Evolutionary conservation across 176 grass and related monocot genomes (phyloP).

Genomic region (Phragmites australis): DNA sequence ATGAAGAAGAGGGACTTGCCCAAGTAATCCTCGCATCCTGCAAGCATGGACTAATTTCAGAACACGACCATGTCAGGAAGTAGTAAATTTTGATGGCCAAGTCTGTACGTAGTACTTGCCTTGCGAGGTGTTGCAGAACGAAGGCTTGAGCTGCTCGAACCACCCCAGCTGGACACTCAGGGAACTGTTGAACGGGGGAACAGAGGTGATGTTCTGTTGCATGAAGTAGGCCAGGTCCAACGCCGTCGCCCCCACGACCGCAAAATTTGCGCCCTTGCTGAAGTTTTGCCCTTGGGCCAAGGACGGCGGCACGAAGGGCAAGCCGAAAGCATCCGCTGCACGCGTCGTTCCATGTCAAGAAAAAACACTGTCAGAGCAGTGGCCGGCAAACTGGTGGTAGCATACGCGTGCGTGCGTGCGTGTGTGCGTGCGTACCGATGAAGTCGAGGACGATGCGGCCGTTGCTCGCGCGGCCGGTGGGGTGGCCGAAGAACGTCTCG

Average conservation of each 20-base stretch:
- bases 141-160: conserved; percentile 59
- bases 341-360: neutral
- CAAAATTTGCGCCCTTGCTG: conserved; percentile 55
- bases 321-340: conserved; percentile 47
- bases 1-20: conserved; percentile 51
- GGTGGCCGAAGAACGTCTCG: conserved; percentile 24
- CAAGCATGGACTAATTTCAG: too few species aligned
- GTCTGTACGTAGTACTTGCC: too few species aligned
- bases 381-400: too few species aligned
- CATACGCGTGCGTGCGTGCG: too few species aligned
- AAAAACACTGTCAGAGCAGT: neutral
- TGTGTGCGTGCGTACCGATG: conserved; percentile 34
- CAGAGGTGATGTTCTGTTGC: conserved; percentile 7
- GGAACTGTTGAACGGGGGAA: conserved; percentile 46
- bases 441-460: conserved; percentile 68
- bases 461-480: conserved; percentile 49
- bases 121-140: conserved; percentile 37
- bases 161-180: conserved; percentile 47
- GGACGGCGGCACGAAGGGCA: conserved; percentile 60
- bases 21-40: conserved; percentile 41
- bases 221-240: conserved; percentile 48
- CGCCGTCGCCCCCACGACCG: conserved; percentile 43
- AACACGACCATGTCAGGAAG: too few species aligned
- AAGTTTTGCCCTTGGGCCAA: conserved; percentile 37
- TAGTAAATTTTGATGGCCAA: too few species aligned